Evolutionary conservation across 2,329 filamentous ascomycete species (phyloP).

Genomic region (Curvularia eragrostidis): DNA sequence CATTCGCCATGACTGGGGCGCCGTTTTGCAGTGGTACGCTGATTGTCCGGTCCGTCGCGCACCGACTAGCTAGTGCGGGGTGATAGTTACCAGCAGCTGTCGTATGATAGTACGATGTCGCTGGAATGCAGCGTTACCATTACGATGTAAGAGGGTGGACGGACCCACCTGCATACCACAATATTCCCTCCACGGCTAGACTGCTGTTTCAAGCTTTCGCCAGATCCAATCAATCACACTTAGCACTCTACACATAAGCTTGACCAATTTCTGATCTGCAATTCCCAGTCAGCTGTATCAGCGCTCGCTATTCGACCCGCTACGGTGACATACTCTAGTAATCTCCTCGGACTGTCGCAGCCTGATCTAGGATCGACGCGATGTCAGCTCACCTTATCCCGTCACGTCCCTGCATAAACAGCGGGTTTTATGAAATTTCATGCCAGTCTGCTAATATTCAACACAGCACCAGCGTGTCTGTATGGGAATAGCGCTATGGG

Average conservation of each 20-base stretch:
- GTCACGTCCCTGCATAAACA: not conserved
- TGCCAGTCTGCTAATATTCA: not conserved
- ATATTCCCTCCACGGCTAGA: not conserved
- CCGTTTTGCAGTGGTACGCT: not conserved
- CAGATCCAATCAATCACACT: conserved; percentile 3
- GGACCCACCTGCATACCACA: conserved; percentile 10
- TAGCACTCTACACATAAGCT: conserved; percentile 13
- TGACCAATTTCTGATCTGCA: not conserved
- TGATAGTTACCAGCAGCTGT: not conserved
- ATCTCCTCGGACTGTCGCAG: not conserved
- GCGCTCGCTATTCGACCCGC: not conserved
- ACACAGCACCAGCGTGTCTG: not conserved
- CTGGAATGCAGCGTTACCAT: not conserved
- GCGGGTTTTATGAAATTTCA: not conserved
- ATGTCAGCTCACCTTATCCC: not conserved
- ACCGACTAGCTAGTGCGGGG: not conserved
- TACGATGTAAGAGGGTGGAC: conserved; percentile 1
- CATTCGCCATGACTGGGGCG: not conserved
- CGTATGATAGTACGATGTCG: not conserved
- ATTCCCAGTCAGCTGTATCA: not conserved
- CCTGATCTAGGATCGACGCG: not conserved
- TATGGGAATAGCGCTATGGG: not conserved
- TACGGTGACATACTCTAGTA: not conserved
- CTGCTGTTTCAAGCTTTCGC: conserved; percentile 12
- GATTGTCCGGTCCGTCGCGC: not conserved